A percentile compares a stretch with the other conserved stretches of the same genome.
Evolutionary conservation across 257 asterid species (phyloP).

Genomic region (Solanum microdontum): DNA sequence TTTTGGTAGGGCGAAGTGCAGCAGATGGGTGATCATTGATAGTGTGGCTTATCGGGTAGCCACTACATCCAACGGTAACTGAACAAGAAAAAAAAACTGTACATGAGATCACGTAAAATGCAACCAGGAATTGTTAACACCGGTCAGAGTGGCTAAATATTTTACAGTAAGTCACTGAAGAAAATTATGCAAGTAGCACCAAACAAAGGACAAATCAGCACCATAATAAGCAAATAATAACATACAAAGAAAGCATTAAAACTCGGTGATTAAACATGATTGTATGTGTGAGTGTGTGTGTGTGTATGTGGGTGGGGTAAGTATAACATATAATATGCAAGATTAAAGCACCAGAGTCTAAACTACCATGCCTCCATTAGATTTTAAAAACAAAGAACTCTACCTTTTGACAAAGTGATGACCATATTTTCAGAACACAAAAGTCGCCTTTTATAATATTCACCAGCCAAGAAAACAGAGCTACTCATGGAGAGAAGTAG

Average conservation of each 20-base stretch:
- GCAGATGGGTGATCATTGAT: conserved; percentile 24
- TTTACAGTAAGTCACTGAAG: background rate
- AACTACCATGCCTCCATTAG: background rate
- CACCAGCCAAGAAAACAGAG: background rate
- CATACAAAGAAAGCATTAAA: background rate
- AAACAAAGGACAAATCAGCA: background rate
- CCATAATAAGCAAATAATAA: background rate
- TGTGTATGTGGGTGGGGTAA: background rate
- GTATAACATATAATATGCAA: background rate
- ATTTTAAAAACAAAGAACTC: background rate
- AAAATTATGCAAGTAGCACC: background rate
- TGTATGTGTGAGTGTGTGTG: too few relatives aligned
- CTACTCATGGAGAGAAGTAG: background rate
- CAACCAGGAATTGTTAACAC: background rate
- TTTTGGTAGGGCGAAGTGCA: conserved; percentile 22
- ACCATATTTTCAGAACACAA: background rate
- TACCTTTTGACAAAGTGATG: background rate
- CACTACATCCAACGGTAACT: conserved; percentile 39
- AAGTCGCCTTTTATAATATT: background rate
- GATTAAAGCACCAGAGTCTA: background rate
- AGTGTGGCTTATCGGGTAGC: conserved; percentile 23
- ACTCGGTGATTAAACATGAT: background rate
- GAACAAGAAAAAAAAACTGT: conserved; percentile 4
- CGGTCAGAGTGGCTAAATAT: background rate
- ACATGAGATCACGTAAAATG: background rate